Evolutionary conservation across 73 alveolate species (phyloP).

Genomic region (Paramecium biaurelia): DNA sequence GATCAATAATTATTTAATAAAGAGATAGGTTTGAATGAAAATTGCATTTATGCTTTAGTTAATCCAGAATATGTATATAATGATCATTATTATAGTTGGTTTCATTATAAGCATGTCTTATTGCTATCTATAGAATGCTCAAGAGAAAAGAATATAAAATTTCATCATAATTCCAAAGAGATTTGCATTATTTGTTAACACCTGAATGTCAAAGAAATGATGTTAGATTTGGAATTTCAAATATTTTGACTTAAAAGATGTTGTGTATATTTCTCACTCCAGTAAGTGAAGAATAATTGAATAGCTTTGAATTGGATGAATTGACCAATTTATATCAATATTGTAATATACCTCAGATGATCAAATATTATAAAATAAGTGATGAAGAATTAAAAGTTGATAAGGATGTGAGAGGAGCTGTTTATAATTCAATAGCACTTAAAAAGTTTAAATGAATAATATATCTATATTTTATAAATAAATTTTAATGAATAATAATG

Average conservation of each 20-base stretch:
- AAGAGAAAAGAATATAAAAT: not conserved
- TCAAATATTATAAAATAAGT: not conserved
- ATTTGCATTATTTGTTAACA: not conserved
- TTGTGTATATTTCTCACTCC: not conserved
- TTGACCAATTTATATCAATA: not conserved
- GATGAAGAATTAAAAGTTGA: slow-evolving; percentile 14
- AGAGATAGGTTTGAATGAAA: not conserved
- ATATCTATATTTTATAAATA: not conserved
- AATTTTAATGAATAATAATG: not conserved
- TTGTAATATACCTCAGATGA: not conserved
- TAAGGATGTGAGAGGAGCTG: slow-evolving; percentile 1
- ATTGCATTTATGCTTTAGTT: not conserved
- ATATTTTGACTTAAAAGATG: not conserved
- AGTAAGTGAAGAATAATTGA: not conserved
- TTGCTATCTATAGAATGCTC: not conserved
- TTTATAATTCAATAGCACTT: not conserved
- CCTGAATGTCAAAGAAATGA: not conserved
- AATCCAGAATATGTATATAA: not conserved
- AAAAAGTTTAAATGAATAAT: not conserved
- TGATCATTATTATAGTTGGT: not conserved
- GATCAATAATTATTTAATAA: not conserved
- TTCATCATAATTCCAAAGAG: not conserved
- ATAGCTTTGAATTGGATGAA: not conserved
- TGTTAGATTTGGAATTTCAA: not conserved
- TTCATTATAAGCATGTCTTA: not conserved